phyloP scores from a whole-genome alignment of 2,329 filamentous ascomycete genomes.

The Xylaria sp. region DNA sequence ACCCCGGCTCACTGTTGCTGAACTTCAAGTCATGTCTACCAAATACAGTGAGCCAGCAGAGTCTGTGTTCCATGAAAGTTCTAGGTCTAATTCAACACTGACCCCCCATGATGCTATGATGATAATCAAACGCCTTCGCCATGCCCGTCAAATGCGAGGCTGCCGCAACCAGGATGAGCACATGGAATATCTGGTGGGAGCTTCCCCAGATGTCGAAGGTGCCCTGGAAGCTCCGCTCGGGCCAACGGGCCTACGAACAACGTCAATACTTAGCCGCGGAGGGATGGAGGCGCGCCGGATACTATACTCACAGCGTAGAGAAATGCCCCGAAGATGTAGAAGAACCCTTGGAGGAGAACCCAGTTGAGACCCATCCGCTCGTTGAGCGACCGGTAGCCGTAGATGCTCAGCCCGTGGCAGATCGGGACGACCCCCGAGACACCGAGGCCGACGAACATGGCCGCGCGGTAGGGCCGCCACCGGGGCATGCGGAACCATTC shows the following conservation, averaged over 20 bases:
- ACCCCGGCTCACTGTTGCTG: no score
- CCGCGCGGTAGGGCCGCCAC: slow-evolving; percentile 82
- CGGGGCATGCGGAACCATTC: slow-evolving; percentile 81
- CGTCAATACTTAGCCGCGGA: slow-evolving; percentile 21
- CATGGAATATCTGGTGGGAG: slow-evolving; percentile 95
- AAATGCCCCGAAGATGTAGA: slow-evolving; percentile 85
- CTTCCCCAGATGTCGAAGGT: slow-evolving; percentile 88
- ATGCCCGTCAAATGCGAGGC: slow-evolving; percentile 80
- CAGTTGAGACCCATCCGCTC: slow-evolving; percentile 78
- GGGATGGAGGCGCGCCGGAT: slow-evolving; percentile 1
- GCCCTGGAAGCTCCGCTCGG: slow-evolving; percentile 78
- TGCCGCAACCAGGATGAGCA: slow-evolving; percentile 83
- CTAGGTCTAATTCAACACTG: slow-evolving; percentile 44
- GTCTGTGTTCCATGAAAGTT: not conserved
- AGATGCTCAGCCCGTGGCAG: slow-evolving; percentile 70
- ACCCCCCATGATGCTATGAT: slow-evolving; percentile 65
- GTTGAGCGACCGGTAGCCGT: slow-evolving; percentile 68
- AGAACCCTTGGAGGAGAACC: slow-evolving; percentile 75
- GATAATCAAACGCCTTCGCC: slow-evolving; percentile 82
- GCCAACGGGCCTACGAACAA: slow-evolving; percentile 67
- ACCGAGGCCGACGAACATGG: slow-evolving; percentile 89
- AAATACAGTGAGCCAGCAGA: not conserved
- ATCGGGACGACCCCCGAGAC: slow-evolving; percentile 83
- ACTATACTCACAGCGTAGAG: slow-evolving; percentile 44
- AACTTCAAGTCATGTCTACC: not conserved